A percentile compares a stretch with the other conserved stretches of the same genome.
phyloP scores from a whole-genome alignment of 345 rosid genomes.

The Euphorbia peplus region DNA sequence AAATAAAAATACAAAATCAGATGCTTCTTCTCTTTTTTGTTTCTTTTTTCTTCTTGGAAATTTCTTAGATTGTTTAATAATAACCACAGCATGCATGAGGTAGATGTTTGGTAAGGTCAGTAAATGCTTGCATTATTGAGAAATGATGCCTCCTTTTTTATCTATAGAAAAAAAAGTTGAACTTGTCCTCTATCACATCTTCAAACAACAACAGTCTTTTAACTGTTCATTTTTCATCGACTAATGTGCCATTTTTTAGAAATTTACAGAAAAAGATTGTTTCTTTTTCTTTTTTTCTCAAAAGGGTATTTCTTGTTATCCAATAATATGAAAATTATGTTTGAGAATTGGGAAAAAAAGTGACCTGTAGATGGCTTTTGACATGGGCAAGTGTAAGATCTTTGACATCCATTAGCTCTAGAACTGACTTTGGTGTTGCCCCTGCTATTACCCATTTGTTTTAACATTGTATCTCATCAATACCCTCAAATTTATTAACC shows the following conservation, averaged over 20 bases:
- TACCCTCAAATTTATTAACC: background rate
- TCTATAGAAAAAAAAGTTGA: constrained; percentile 28
- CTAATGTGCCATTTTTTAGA: constrained; percentile 31
- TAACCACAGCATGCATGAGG: constrained; percentile 49
- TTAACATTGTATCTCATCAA: background rate
- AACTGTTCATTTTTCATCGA: constrained; percentile 42
- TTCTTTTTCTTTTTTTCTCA: background rate
- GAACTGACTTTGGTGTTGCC: constrained; percentile 80
- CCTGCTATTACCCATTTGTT: constrained; percentile 28
- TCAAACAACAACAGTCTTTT: constrained; percentile 13
- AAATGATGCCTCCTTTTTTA: constrained; percentile 51
- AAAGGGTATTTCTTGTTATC: background rate
- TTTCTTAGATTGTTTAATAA: constrained; percentile 32
- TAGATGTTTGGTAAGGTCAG: constrained; percentile 54
- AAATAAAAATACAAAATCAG: constrained; percentile 26
- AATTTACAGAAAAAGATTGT: background rate
- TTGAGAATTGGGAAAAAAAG: too few species aligned
- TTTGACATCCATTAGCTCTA: constrained; percentile 74
- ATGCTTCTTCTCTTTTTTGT: constrained; percentile 27
- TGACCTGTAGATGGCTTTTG: constrained; percentile 86
- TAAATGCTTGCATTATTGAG: constrained; percentile 61
- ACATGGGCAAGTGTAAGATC: constrained; percentile 81
- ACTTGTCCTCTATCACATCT: constrained; percentile 31
- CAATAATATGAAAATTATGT: too few species aligned
- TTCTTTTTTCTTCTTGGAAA: too few species aligned